A percentile compares a stretch with the other conserved stretches of the same genome.
Evolutionary conservation across 192 early-diverging fungal genomes (phyloP).

Genomic region (Coemansia sp.): DNA sequence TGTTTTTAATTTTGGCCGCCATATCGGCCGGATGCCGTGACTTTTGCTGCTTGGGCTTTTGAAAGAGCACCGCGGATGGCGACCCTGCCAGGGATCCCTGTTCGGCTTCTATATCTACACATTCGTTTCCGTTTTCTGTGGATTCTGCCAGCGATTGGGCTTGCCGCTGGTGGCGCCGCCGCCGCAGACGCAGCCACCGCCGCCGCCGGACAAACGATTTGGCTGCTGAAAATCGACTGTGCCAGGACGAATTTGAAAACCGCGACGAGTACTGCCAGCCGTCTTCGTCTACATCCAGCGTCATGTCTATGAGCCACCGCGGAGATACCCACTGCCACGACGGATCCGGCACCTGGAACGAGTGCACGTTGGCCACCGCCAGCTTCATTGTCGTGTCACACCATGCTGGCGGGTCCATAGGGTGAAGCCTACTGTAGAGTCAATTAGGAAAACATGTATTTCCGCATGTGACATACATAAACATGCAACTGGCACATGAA

Average conservation of each 20-base stretch:
- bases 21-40: constrained; percentile 6
- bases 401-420: constrained; percentile 55
- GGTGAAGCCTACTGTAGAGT: constrained; percentile 38
- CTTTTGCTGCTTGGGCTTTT: neutral
- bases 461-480: constrained; percentile 1
- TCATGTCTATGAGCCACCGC: constrained; percentile 57
- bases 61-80: neutral
- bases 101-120: neutral
- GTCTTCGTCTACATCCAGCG: constrained; percentile 53
- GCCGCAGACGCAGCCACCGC: constrained; percentile 14
- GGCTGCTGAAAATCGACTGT: constrained; percentile 12
- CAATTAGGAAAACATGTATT: constrained; percentile 9
- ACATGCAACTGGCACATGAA: constrained; percentile 1
- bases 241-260: constrained; percentile 30
- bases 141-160: neutral
- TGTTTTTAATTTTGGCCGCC: constrained; percentile 37
- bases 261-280: constrained; percentile 54
- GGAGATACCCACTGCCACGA: constrained; percentile 56
- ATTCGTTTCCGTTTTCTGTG: neutral
- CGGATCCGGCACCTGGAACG: constrained; percentile 53
- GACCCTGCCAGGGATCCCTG: neutral
- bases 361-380: constrained; percentile 52
- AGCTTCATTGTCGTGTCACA: constrained; percentile 42
- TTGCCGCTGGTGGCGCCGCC: neutral
- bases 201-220: constrained; percentile 33